These are phyloP conservation scores for Jatropha podagrica DNA, from an alignment of 441 rosid genomes.

Conservation along the genomic window DNA sequence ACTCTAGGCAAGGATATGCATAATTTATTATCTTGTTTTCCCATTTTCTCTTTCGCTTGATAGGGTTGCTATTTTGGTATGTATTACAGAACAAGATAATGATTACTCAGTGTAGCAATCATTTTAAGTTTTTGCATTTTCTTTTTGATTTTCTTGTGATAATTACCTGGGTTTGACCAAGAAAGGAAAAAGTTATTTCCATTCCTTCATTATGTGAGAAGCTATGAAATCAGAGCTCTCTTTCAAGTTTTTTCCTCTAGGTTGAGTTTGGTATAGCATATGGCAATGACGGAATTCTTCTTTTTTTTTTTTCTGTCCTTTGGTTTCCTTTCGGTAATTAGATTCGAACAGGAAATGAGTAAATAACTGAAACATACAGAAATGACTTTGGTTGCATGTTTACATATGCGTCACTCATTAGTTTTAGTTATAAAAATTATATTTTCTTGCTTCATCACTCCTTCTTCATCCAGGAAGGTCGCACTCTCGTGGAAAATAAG, in stretches of 20 bases:
- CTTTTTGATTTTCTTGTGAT: neutral
- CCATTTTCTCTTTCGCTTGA: neutral
- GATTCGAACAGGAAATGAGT: neutral
- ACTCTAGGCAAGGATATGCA: neutral
- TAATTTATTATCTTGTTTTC: neutral
- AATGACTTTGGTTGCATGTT: neutral
- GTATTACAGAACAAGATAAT: neutral
- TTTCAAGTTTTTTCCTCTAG: neutral
- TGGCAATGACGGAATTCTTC: neutral
- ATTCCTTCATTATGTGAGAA: neutral
- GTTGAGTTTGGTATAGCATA: neutral
- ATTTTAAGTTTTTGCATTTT: neutral
- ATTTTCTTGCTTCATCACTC: constrained; percentile 12
- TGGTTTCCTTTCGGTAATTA: neutral
- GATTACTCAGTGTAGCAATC: neutral
- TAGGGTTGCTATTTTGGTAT: neutral
- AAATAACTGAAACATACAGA: neutral
- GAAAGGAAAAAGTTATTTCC: neutral
- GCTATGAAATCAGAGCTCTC: neutral
- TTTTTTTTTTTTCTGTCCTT: neutral
- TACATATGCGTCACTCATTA: neutral
- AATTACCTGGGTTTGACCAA: neutral
- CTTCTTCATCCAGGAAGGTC: constrained; percentile 63
- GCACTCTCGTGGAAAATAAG: constrained; percentile 67
- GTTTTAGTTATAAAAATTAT: neutral